Base-by-base conservation (phyloP, 805 yeast genomes). In the Candida peoriensis region DNA sequence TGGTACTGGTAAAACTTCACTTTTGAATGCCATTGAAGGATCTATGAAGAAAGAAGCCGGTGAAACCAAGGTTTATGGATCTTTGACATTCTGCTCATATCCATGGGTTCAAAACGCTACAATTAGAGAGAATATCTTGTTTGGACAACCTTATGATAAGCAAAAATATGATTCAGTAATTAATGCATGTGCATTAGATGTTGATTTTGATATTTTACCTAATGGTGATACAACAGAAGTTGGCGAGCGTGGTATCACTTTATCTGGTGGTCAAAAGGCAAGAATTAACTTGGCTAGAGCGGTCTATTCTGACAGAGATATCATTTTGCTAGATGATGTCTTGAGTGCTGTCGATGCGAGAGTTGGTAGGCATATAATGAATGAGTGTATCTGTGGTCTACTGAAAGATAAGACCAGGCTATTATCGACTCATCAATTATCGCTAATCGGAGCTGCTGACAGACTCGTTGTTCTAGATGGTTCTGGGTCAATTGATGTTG, bases 221-320 rank as follows among this genome's bases (percentile, higher is more conserved):
- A 86, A 78, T 24, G 90, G 90, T 20, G 95, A 86, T 48, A 49
- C 58, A 35, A 83, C 94, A 0, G 84, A 82, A 55, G 82, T 85
- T 47, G 95, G 95, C 42, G 95, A 85, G 55, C 70, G 85, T 54
- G 95, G 95, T 49, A 78, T 85, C 31, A 83, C 93, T 0, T 60
- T 85, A 27, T 81, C 90, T n/a, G 95, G 95, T 37, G 95, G 95
- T 33, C 95, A 85, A 55, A 85, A 85, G 63, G 90, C 94, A 0
- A 72, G 95, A 55, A 72, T 85, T 34, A 75, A 76, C 50, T 61
- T 85, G 40, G 95, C 95, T 4, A 70, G 95, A 53, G 81, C 90
- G 2, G 86, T 82, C 3, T 85, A 85, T 50, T 74, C 79, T 11
- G 67, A 76, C 19, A 70, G 72, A 14, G 87, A 81, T 49, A 78